Base-by-base conservation (phyloP, 2,329 filamentous ascomycete genomes). In the Ophiostoma fasciatum region DNA sequence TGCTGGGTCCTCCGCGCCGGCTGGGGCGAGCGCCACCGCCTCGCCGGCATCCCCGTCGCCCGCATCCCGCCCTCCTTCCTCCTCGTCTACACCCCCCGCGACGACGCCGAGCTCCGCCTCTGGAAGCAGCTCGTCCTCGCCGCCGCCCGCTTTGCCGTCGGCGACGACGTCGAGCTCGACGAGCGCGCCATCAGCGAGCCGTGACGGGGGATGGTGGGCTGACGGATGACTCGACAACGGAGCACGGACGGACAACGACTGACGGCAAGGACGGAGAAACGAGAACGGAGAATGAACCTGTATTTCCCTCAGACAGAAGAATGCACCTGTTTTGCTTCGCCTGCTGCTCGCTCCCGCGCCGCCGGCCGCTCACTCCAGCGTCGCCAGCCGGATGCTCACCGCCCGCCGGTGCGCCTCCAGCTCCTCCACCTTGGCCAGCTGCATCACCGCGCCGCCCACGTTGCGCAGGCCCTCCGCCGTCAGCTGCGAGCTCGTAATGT, bases 401-500 rank as follows among this genome's bases (percentile, higher is more conserved):
- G 94, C 82, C 36, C 88, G 66, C 52, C 84, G 75, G 63, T 98
- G 90, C 36, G 90, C 90, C 56, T 98, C 88, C 21, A 98, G 64
- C 54, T 92, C 83, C 58, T 98, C 90, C 3, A 96, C 87, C 51
- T 82, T 82, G 18, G 90, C 90, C 32, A 98, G 66, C 57, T 88
- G 81, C 84, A 96, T 94, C 35, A 98, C 90, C 5, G 90, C 85
- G 36, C 66, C 63, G 23, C 88, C 84, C 3, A 98, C 81, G 49
- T 92, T 90, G 48, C 71, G 70, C 43, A 98, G 63, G 17, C 90
- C 90, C 49, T 94, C 71, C 14, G 77, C 73, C 1, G 84, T 93
- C 42, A 98, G 68, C 56, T 93, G 82, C 1, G 85, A 84, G 61
- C 82, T 90, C 26, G 90, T 98, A 51, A 98, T 94, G 65, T 96